Base-by-base conservation (phyloP, 768 basidiomycete species). In the Boletus tomentosulus region DNA sequence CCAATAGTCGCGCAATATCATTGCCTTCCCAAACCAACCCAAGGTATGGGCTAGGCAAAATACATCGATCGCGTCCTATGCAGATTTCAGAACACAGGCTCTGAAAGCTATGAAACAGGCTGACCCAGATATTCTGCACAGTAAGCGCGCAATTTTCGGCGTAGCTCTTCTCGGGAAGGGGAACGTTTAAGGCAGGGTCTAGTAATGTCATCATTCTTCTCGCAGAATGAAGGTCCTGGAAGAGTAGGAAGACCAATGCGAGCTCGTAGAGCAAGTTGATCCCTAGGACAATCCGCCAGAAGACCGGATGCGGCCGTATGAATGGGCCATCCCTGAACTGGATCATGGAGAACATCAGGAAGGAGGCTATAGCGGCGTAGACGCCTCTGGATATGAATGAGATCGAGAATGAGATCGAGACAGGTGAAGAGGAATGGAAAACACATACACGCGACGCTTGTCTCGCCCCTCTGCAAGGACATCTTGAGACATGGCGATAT, bases 251-350 rank as follows among this genome's bases (percentile, higher is more conserved):
- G 43, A 92, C 91, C 37, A 94, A 74, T 11, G 79, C 83, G 39
- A 94, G 74, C 66, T 91, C 89, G 65, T 94, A 94, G 28, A 92
- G 75, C 15, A 94, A 71, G 70, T 94, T 94, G 56, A 89, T 72
- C 25, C 89, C 90, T 27, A 93, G 76, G 5, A 91, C 78, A 37
- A 84, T 73, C 48, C 92, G 78, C 90, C 90, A 92, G 69, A 91
- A 89, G 16, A 85, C 87, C 55, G 91, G 91, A 68, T 94, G 91
- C 0, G 91, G 91, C 35, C 91, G 84, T 65, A 93, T 78, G 69
- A 89, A 94, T 30, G 91, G 91, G 0, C 91, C 91, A 66, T 94
- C 91, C 54, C 91, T 85, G 64, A 93, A 92, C 62, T 94, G 92
- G 47, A 94, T 77, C 80, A 88, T 87, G 28, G 87, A 88, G 71